Percentiles rank a stretch among this genome's conserved stretches.
These are phyloP conservation scores for Pseudoscleropodium purum DNA, from an alignment of 225 moss, liverwort and hornwort genomes.

Conservation along the genomic window DNA sequence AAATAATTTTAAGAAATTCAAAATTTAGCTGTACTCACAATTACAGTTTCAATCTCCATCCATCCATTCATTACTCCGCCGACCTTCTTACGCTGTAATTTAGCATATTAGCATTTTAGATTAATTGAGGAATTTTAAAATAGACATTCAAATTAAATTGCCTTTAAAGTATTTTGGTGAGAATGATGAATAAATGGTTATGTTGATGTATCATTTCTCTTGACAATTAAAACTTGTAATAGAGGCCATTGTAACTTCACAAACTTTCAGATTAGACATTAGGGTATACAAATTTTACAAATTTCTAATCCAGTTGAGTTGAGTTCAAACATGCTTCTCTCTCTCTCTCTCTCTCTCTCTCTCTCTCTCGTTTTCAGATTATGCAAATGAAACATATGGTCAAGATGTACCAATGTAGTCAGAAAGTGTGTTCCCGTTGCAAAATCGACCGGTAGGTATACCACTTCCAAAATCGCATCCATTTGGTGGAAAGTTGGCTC, in stretches of 20 bases:
- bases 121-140: neutral
- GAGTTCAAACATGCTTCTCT: neutral
- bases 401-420: constrained; percentile 56
- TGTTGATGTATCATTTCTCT: neutral
- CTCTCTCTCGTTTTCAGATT: neutral
- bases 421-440: constrained; percentile 71
- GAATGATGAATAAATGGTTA: neutral
- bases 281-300: neutral
- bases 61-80: constrained; percentile 2
- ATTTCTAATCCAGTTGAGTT: neutral
- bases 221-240: neutral
- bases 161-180: neutral
- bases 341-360: neutral
- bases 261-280: neutral
- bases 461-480: constrained; percentile 34
- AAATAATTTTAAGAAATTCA: neutral
- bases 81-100: neutral
- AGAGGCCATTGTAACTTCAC: neutral
- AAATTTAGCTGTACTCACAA: neutral
- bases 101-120: neutral
- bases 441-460: constrained; percentile 35
- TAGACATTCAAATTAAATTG: neutral
- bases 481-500: constrained; percentile 49
- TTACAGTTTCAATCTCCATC: neutral
- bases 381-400: neutral